phyloP scores from a whole-genome alignment of 345 rosid genomes.

The Pistacia vera region DNA sequence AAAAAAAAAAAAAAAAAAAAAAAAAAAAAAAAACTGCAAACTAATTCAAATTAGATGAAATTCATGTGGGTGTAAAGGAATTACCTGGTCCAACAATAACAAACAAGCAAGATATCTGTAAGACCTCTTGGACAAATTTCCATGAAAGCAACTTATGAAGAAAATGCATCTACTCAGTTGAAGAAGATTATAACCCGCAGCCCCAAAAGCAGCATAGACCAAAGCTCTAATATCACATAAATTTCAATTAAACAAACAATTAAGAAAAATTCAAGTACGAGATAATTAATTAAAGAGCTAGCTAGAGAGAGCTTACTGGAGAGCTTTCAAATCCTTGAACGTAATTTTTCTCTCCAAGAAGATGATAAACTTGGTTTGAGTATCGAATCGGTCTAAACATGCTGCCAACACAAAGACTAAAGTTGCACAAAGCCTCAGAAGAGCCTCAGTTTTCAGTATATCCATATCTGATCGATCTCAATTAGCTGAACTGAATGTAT shows the following conservation, averaged over 20 bases:
- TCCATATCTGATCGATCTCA: neutral
- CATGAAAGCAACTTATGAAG: constrained; percentile 19
- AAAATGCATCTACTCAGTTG: constrained; percentile 42
- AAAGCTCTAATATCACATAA: constrained; percentile 27
- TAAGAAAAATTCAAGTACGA: neutral
- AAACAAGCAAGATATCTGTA: constrained; percentile 37
- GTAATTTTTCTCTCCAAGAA: constrained; percentile 40
- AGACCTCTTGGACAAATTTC: constrained; percentile 22
- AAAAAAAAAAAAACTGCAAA: neutral
- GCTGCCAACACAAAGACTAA: constrained; percentile 38
- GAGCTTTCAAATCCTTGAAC: constrained; percentile 46
- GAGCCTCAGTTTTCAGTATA: constrained; percentile 39
- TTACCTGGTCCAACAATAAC: constrained; percentile 68
- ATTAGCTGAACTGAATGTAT: no score
- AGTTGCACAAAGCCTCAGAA: constrained; percentile 39
- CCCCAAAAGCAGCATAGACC: constrained; percentile 48
- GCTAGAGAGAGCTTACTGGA: constrained; percentile 39
- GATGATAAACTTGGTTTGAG: constrained; percentile 48
- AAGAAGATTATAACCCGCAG: constrained; percentile 60
- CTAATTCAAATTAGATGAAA: neutral
- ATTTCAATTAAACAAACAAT: no score
- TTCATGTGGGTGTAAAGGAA: no score
- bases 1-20: no score
- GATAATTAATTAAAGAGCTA: neutral
- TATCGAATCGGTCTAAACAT: constrained; percentile 45